Percentiles rank a stretch among this genome's conserved stretches.
These are phyloP conservation scores for Apostasia shenzhenica DNA, from an alignment of 106 monocot species.

Conservation along the genomic window DNA sequence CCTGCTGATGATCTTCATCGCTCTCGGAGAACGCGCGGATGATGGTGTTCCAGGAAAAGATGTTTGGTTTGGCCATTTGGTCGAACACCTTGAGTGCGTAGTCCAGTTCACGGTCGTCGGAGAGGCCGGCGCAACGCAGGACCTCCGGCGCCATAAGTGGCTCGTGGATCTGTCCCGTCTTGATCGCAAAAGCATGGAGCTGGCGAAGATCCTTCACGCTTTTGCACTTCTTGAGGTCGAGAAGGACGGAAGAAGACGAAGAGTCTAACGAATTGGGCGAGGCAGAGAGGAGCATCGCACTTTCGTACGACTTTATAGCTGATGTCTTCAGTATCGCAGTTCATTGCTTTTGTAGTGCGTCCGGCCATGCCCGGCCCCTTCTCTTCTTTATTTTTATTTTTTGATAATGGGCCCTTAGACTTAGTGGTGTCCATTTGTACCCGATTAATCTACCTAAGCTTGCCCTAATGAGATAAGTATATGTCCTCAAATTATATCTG, in stretches of 20 bases:
- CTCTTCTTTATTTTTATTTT: too few species aligned
- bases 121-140: slow-evolving; percentile 23
- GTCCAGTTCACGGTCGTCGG: slow-evolving; percentile 12
- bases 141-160: slow-evolving; percentile 47
- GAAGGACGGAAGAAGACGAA: slow-evolving; percentile 10
- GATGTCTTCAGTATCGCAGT: too few species aligned
- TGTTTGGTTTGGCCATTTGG: slow-evolving; percentile 32
- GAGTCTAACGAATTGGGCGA: not conserved
- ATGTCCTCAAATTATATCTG: too few species aligned
- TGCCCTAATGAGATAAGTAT: too few species aligned
- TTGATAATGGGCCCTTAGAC: too few species aligned
- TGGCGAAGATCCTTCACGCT: slow-evolving; percentile 23
- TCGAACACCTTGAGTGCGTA: slow-evolving; percentile 34
- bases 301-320: too few species aligned
- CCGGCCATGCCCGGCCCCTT: too few species aligned
- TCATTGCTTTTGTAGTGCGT: too few species aligned
- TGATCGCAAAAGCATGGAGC: slow-evolving; percentile 44
- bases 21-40: slow-evolving; percentile 41
- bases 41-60: slow-evolving; percentile 43
- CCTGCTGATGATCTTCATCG: slow-evolving; percentile 7
- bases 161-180: slow-evolving; percentile 35
- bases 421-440: too few species aligned
- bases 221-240: slow-evolving; percentile 29
- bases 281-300: not conserved
- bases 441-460: too few species aligned